Conservation (phyloP, 2,329 filamentous ascomycete genomes). For the Beauveria sp. region DNA sequence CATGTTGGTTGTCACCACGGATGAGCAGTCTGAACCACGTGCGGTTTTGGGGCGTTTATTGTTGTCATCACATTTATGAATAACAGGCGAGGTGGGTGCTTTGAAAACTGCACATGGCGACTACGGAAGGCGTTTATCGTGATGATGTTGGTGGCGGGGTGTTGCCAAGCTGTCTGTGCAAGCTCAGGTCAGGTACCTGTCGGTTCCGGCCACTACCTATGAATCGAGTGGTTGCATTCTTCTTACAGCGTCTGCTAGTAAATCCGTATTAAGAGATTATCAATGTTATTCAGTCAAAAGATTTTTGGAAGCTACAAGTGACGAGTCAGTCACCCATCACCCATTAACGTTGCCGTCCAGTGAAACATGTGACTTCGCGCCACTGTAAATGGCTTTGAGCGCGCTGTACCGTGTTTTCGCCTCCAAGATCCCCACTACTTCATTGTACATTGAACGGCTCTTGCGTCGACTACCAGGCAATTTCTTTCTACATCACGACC, state of each 20-base stretch:
- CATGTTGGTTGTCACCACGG: not conserved
- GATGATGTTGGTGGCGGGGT: not conserved
- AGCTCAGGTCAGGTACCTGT: not conserved
- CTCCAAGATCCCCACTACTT: conserved; percentile 12
- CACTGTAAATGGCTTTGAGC: conserved; percentile 13
- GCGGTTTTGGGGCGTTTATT: not conserved
- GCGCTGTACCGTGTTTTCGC: conserved; percentile 17
- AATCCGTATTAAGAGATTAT: too few relatives aligned
- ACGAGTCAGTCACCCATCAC: too few relatives aligned
- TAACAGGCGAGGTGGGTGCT: not conserved
- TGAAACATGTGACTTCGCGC: conserved; percentile 26
- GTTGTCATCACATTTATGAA: not conserved
- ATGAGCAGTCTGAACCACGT: not conserved
- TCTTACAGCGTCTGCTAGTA: too few relatives aligned
- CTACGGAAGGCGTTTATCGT: not conserved
- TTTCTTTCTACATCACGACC: not conserved
- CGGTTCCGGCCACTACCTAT: too few relatives aligned
- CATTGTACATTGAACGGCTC: not conserved
- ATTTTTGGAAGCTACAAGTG: too few relatives aligned
- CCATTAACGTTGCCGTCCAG: not conserved
- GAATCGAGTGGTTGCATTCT: too few relatives aligned
- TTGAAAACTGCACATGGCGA: not conserved
- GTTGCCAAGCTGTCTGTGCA: not conserved
- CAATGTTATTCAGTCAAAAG: too few relatives aligned
- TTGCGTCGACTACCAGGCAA: not conserved